phyloP scores from a whole-genome alignment of 805 yeast genomes.

The Grigorovia humatica region DNA sequence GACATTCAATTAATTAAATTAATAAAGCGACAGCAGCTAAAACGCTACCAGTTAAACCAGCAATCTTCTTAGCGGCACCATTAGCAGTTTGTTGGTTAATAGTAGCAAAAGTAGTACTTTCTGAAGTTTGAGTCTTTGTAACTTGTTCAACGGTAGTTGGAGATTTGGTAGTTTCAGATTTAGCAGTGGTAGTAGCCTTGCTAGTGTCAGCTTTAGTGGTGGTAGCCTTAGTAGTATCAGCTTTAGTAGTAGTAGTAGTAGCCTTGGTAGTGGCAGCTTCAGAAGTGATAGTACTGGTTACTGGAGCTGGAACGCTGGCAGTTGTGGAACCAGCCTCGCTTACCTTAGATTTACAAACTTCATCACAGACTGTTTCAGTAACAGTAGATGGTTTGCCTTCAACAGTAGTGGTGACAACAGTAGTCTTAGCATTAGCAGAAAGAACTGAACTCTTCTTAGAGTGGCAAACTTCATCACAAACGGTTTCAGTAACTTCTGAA shows the following conservation, averaged over 20 bases:
- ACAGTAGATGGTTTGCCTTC: not conserved
- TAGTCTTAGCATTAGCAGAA: slow-evolving; percentile 1
- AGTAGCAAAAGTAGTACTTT: not conserved
- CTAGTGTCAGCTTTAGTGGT: not conserved
- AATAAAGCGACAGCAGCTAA: slow-evolving; percentile 9
- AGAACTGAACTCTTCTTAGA: not conserved
- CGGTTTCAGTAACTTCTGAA: not conserved
- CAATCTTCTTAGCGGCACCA: slow-evolving; percentile 7
- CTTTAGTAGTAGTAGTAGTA: not conserved
- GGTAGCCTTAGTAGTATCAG: not conserved
- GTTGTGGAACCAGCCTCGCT: slow-evolving; percentile 4
- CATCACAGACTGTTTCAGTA: slow-evolving; percentile 11
- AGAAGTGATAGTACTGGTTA: slow-evolving; percentile 1
- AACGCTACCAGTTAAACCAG: slow-evolving; percentile 7
- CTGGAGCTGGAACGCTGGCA: not conserved
- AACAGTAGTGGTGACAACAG: slow-evolving; percentile 1
- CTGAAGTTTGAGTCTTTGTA: slow-evolving; percentile 3
- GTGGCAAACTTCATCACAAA: not conserved
- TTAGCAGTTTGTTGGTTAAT: slow-evolving; percentile 8
- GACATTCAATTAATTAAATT: not conserved
- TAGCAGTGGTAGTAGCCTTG: not conserved
- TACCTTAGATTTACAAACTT: slow-evolving; percentile 8
- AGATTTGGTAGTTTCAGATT: not conserved
- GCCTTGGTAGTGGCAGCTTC: not conserved
- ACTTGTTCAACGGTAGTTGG: slow-evolving; percentile 1